Conservation (phyloP, 83 land plant genomes). For the Isoetes engelmannii region DNA sequence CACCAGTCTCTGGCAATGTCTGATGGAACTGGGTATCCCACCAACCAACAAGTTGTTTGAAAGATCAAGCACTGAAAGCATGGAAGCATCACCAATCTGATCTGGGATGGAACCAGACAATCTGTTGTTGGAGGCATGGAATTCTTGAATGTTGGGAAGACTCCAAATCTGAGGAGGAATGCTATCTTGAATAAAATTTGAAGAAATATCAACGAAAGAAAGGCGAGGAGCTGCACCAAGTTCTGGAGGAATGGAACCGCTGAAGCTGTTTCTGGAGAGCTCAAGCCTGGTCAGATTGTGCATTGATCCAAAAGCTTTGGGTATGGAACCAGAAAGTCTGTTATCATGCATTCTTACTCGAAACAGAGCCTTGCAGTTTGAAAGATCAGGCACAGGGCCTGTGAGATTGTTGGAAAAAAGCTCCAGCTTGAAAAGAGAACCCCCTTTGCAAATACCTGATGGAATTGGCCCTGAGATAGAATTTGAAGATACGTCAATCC, state of each 20-base stretch:
- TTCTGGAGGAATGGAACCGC: conserved; percentile 32
- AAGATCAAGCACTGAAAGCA: conserved; percentile 8
- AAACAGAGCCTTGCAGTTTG: conserved; percentile 3
- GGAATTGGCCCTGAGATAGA: conserved; percentile 5
- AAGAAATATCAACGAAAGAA: conserved; percentile 3
- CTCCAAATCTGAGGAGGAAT: neutral
- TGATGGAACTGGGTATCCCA: neutral
- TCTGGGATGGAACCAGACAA: neutral
- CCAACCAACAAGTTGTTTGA: conserved; percentile 2
- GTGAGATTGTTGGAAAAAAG: neutral
- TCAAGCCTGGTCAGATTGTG: conserved; percentile 3
- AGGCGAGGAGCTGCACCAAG: conserved; percentile 44
- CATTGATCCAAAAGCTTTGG: conserved; percentile 5
- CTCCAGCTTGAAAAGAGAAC: neutral
- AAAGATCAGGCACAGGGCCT: conserved; percentile 1
- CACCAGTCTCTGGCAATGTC: conserved; percentile 1
- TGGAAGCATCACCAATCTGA: neutral
- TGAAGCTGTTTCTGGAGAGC: neutral
- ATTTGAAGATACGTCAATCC: neutral
- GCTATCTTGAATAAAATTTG: neutral
- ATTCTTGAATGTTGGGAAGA: neutral
- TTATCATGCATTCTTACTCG: conserved; percentile 11
- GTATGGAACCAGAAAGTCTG: neutral
- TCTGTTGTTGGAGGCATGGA: neutral
- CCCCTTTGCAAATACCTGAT: neutral